Conservation (phyloP, 495 filamentous ascomycete species). For the Talaromyces proteolyticus region DNA sequence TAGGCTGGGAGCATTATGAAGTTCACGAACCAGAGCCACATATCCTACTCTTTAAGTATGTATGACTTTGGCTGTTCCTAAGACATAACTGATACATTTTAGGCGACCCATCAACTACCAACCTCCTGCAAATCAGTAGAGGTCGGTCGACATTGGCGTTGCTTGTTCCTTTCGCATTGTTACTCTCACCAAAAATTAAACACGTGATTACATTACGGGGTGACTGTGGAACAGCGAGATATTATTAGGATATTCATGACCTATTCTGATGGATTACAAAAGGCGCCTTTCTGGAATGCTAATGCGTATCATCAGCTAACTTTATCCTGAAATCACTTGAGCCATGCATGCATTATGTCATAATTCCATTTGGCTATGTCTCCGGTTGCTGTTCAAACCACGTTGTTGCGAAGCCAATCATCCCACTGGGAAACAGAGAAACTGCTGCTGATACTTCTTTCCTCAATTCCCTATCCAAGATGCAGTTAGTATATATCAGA, state of each 20-base stretch:
- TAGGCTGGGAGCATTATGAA: slow-evolving; percentile 99
- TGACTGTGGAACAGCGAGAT: not conserved
- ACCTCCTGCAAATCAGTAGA: slow-evolving; percentile 49
- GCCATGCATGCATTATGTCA: not conserved
- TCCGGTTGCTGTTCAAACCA: slow-evolving; percentile 39
- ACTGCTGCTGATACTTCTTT: slow-evolving; percentile 66
- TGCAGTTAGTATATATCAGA: slow-evolving; percentile 17
- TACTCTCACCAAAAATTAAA: no score
- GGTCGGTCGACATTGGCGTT: not conserved
- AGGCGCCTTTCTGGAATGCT: not conserved
- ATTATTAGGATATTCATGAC: not conserved
- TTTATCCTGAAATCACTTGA: no score
- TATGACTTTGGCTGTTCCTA: not conserved
- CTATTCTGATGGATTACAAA: not conserved
- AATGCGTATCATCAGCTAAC: no score
- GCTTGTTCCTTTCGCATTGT: not conserved
- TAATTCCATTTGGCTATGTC: not conserved
- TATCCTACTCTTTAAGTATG: slow-evolving; percentile 96
- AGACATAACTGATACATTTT: slow-evolving; percentile 9
- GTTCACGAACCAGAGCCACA: slow-evolving; percentile 98
- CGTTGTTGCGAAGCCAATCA: slow-evolving; percentile 76
- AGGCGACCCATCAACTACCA: slow-evolving; percentile 87
- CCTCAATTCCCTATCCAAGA: slow-evolving; percentile 59
- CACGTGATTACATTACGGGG: not conserved
- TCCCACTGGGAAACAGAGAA: slow-evolving; percentile 78